Evolutionary conservation across 2,329 filamentous ascomycete species (phyloP).

Genomic region (Xylariales sp.): DNA sequence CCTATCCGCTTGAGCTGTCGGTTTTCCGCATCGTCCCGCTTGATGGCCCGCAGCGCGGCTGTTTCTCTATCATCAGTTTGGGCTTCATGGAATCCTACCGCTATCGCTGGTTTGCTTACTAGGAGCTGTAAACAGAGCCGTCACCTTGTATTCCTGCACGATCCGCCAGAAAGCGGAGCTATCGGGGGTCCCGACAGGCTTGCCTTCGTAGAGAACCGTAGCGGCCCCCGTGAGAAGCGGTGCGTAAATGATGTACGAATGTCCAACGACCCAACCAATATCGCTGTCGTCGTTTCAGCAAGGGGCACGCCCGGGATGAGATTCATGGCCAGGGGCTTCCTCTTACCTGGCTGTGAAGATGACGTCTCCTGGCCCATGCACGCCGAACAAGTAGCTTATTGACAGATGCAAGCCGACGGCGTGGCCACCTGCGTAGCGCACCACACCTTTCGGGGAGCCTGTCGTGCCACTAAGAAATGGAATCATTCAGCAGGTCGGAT

Average conservation of each 20-base stretch:
- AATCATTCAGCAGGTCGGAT: constrained; percentile 12
- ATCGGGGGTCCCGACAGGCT: constrained; percentile 89
- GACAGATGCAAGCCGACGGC: constrained; percentile 86
- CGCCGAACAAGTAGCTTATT: constrained; percentile 64
- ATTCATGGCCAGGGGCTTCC: constrained; percentile 7
- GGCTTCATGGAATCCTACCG: neutral
- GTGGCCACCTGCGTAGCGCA: constrained; percentile 83
- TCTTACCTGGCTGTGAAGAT: constrained; percentile 58
- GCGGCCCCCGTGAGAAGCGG: constrained; percentile 87
- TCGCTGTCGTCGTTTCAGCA: constrained; percentile 60
- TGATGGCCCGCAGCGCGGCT: constrained; percentile 83
- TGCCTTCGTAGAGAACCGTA: constrained; percentile 92
- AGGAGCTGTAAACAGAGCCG: constrained; percentile 85
- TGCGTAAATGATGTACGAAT: constrained; percentile 89
- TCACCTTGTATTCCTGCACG: constrained; percentile 85
- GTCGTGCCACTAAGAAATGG: constrained; percentile 71
- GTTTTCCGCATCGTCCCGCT: constrained; percentile 84
- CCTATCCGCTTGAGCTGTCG: constrained; percentile 72
- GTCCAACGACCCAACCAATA: constrained; percentile 91
- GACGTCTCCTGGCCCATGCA: constrained; percentile 86
- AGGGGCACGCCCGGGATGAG: neutral
- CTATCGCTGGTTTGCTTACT: constrained; percentile 54
- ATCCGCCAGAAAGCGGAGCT: constrained; percentile 90
- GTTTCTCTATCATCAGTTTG: constrained; percentile 14
- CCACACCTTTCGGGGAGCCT: constrained; percentile 77